phyloP scores from a whole-genome alignment of 2,329 filamentous ascomycete species.

The Helminthosporium solani region DNA sequence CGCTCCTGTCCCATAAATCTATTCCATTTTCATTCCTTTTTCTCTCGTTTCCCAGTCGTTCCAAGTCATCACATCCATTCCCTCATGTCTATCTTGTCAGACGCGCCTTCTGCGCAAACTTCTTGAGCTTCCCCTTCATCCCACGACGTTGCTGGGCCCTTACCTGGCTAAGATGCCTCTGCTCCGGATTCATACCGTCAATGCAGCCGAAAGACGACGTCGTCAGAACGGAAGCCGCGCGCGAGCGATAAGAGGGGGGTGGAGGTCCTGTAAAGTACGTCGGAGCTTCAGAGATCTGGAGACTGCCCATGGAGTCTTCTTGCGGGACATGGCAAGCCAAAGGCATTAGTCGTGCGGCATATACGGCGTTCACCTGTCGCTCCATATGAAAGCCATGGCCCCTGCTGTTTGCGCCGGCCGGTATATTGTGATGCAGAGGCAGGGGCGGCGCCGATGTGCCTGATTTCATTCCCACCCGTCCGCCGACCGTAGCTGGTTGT shows the following conservation, averaged over 20 bases:
- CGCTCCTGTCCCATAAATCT: background rate
- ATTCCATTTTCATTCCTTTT: background rate
- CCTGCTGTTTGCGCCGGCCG: conserved; percentile 13
- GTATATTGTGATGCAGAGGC: conserved; percentile 9
- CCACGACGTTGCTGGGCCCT: conserved; percentile 20
- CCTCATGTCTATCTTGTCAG: conserved; percentile 8
- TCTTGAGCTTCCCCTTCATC: conserved; percentile 31
- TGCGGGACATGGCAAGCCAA: conserved; percentile 16
- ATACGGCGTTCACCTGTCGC: conserved; percentile 14
- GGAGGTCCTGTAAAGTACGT: conserved; percentile 34
- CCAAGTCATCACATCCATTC: background rate
- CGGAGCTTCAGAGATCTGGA: conserved; percentile 30
- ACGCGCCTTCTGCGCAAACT: conserved; percentile 25
- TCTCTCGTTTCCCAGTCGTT: background rate
- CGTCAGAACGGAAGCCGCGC: conserved; percentile 28
- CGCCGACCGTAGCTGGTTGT: background rate
- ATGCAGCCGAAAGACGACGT: conserved; percentile 41
- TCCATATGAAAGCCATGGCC: conserved; percentile 18
- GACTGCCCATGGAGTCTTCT: conserved; percentile 32
- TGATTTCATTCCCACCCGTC: conserved; percentile 3
- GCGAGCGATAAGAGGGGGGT: conserved; percentile 39
- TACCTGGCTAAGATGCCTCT: conserved; percentile 29
- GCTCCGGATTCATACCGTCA: conserved; percentile 32
- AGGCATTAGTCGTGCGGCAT: conserved; percentile 16
- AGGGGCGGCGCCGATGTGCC: conserved; percentile 4